Base-by-base conservation (phyloP, 2,329 filamentous ascomycete species). In the Blastomyces gilchristii region DNA sequence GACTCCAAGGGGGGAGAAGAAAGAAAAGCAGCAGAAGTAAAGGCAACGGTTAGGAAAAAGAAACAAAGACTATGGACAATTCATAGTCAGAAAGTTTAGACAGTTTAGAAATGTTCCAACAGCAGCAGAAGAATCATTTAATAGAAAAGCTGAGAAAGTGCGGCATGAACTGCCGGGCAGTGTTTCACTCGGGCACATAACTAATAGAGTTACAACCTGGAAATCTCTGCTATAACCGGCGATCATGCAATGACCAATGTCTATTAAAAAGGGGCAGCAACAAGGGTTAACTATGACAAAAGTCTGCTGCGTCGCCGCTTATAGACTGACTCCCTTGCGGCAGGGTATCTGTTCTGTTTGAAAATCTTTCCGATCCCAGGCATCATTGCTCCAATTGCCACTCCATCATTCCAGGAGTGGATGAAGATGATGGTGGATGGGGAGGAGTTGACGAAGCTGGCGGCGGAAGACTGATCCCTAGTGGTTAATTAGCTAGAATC, bases 401-500 rank as follows among this genome's bases (percentile, higher is more conserved):
- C 47, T 9, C n/a, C 47, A 49, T 11, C 47, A 49, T 7, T 49
- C 25, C n/a, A 78, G 47, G 79, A 80, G 68, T 80, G 79, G 79
- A 71, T 76, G 67, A 78, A 78, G 68, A 80, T 80, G 78, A 78
- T 78, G 74, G 74, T 81, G 18, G 77, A 80, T 50, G 77, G 76
- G n/a, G 74, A 77, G 58, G 75, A 71, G 45, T 70, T 80, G 73
- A 69, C 64, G 57, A 74, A 71, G 63, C 70, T 80, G 71, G 78
- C 76, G 7, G 72, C 71, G 63, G 69, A 65, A 16, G 62, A 58
- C 43, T 25, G 37, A 3, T 58, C 34, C 18, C 11, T 58, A n/a
- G 7, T 16, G 12, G 5, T 4, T 22, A 12, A 4, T 43, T 25
- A 16, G 2, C 4, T 28, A 14, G 12, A 49, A 28, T 52, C 4